These are phyloP conservation scores for Schwanniomyces polymorphus DNA, from an alignment of 805 yeast species.

Conservation along the genomic window DNA sequence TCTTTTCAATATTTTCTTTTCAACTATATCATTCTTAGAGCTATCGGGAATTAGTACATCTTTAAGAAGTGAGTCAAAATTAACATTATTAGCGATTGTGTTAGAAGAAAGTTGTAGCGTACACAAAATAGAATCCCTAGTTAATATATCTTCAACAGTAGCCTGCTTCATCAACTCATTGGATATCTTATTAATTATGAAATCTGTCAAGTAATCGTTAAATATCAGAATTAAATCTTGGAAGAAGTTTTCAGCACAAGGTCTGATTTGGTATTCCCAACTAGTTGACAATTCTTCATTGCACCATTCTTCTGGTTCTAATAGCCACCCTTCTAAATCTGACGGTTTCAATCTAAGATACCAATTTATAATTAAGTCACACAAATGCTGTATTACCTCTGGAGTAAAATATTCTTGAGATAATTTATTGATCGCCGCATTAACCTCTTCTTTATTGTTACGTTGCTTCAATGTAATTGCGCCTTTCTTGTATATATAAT, in stretches of 20 bases:
- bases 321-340: constrained; percentile 79
- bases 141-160: constrained; percentile 51
- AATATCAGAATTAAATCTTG: constrained; percentile 70
- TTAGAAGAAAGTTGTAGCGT: constrained; percentile 79
- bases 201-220: constrained; percentile 52
- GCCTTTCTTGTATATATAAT: constrained; percentile 64
- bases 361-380: constrained; percentile 68
- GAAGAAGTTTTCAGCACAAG: constrained; percentile 84
- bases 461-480: constrained; percentile 64
- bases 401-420: constrained; percentile 58
- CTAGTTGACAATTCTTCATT: constrained; percentile 73
- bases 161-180: constrained; percentile 28
- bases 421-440: constrained; percentile 53
- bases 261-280: constrained; percentile 82
- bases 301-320: constrained; percentile 93
- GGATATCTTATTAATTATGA: constrained; percentile 61
- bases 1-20: constrained; percentile 66
- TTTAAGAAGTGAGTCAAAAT: constrained; percentile 63
- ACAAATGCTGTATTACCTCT: constrained; percentile 53
- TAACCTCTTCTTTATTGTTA: constrained; percentile 64
- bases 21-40: constrained; percentile 40
- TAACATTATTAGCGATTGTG: constrained; percentile 62
- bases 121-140: constrained; percentile 77
- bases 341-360: constrained; percentile 71
- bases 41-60: constrained; percentile 71